Evolutionary conservation across 2,329 filamentous ascomycete genomes (phyloP).

Genomic region (Pseudogymnoascus pannorum): DNA sequence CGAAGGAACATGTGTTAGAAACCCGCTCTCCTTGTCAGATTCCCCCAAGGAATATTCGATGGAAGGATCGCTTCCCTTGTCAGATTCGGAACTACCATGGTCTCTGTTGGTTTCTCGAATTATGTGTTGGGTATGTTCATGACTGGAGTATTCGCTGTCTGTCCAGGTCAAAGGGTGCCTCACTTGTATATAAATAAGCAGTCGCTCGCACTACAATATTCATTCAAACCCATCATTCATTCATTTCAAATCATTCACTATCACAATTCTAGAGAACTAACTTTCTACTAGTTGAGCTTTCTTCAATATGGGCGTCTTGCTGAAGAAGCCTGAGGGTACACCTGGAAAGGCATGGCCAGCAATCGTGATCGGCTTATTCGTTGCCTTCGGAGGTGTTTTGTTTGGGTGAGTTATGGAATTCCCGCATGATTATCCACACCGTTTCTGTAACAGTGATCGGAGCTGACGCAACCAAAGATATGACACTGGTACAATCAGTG

Average conservation of each 20-base stretch:
- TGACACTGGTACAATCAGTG: conserved; percentile 52
- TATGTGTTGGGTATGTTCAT: not conserved
- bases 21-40: not conserved
- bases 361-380: conserved; percentile 44
- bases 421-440: conserved; percentile 35
- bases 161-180: not conserved
- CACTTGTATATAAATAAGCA: not conserved
- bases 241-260: not conserved
- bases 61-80: no score
- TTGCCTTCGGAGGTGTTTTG: conserved; percentile 47
- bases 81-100: not conserved
- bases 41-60: no score
- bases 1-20: not conserved
- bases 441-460: conserved; percentile 22
- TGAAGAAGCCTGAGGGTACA: conserved; percentile 11
- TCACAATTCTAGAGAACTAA: not conserved
- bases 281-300: not conserved
- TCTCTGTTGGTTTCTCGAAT: not conserved
- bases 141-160: not conserved
- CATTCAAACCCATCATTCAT: not conserved
- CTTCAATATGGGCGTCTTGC: conserved; percentile 9
- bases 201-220: not conserved
- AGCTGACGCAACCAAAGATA: conserved; percentile 31
- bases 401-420: not conserved
- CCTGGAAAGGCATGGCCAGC: conserved; percentile 12